These are phyloP conservation scores for Serpula lacrymans DNA, from an alignment of 768 basidiomycete genomes.

Conservation along the genomic window DNA sequence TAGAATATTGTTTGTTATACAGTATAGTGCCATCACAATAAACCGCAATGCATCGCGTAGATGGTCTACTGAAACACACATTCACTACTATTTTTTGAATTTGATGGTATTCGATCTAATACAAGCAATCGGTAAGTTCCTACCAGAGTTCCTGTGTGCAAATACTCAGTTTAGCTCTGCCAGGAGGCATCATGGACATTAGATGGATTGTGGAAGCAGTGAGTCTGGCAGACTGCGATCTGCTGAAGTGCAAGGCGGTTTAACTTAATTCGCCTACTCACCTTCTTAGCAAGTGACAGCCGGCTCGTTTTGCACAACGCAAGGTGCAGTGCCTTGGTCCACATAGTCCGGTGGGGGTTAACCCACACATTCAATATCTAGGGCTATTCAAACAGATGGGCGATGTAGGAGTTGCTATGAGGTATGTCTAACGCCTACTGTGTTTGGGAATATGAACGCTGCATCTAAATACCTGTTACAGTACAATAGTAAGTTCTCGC, in stretches of 20 bases:
- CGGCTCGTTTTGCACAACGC: constrained; percentile 29
- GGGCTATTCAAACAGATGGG: constrained; percentile 37
- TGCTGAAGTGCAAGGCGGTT: background rate
- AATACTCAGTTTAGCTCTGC: background rate
- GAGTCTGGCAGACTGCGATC: too few species aligned
- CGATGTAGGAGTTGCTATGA: constrained; percentile 39
- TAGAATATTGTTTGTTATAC: background rate
- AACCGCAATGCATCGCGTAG: constrained; percentile 19
- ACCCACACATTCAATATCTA: constrained; percentile 7
- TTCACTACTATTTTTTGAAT: constrained; percentile 32
- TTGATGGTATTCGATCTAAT: constrained; percentile 29
- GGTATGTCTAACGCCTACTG: constrained; percentile 19
- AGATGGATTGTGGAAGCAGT: constrained; percentile 33
- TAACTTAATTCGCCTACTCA: too few species aligned
- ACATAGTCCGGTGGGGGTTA: too few species aligned
- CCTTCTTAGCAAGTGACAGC: constrained; percentile 24
- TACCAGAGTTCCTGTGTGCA: background rate
- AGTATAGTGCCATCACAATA: constrained; percentile 27
- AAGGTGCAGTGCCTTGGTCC: constrained; percentile 22
- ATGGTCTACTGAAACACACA: constrained; percentile 29
- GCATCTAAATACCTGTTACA: constrained; percentile 5
- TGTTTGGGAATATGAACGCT: too few species aligned
- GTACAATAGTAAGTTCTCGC: constrained; percentile 13
- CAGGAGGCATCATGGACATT: constrained; percentile 37
- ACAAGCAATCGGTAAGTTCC: constrained; percentile 28